Evolutionary conservation across 2,329 filamentous ascomycete species (phyloP), one percentile per base, ranked within the genome.

Genomic region (Tolypocladium paradoxum): DNA sequence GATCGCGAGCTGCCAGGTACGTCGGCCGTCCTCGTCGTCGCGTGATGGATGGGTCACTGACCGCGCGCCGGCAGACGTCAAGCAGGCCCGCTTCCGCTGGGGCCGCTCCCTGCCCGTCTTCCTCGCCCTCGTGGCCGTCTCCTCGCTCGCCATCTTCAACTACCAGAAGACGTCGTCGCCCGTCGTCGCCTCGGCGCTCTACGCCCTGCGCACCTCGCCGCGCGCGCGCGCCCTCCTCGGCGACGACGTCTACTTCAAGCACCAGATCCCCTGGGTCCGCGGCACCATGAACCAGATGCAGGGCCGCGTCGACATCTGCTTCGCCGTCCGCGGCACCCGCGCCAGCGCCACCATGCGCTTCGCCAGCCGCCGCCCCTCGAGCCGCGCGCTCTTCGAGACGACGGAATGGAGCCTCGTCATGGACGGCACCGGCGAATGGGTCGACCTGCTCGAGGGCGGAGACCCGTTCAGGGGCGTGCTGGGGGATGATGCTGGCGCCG

Each of bases 101-200:
- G 67, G 77, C 53, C 80, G 81, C 61, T 90, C 89, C 1, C 71
- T 96, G 35, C 92, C 92, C 52, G 73, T 95, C 67, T 97, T 97
- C 78, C 67, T 86, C 51, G 70, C 80, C 57, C 75, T 89, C 57
- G 82, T 96, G 61, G 79, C 81, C 49, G 76, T 78, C 53, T 86
- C 85, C 60, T 84, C 85, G 59, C 74, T 95, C 55, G 89, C 87
- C 61, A 96, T 99, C 70, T 97, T 99, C 86, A 99, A 99, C 79
- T 97, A 99, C 81, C 92, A 99, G 70, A 96, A 96, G 70, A 83
- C 85, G 54, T 90, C 88, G n/a, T 90, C 84, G 29, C 88, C 87
- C 52, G 81, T 92, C 33, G 88, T 96, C n/a, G 83, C 83, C 53
- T 89, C 87, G 53, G 93, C 90, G 5, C 81, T 99, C 31, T 99